Evolutionary conservation across 2,329 filamentous ascomycete genomes (phyloP).

Genomic region (Fusarium clavum): DNA sequence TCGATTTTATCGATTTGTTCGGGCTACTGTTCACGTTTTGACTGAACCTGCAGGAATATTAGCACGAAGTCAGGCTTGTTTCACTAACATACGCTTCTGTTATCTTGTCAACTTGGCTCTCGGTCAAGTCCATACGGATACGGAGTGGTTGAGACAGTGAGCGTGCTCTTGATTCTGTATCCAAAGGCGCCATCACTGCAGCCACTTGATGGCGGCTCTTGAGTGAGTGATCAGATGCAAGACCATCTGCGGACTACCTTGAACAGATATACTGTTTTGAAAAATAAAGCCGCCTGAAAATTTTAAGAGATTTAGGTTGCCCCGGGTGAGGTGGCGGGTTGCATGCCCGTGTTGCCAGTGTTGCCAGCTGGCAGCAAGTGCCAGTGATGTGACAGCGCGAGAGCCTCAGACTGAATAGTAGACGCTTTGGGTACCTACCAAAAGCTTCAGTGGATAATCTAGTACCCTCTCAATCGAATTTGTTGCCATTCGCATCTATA

Average conservation of each 20-base stretch:
- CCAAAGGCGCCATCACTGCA: constrained; percentile 47
- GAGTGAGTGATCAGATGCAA: neutral
- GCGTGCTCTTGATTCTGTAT: constrained; percentile 51
- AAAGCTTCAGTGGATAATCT: neutral
- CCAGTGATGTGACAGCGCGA: neutral
- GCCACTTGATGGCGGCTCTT: constrained; percentile 6
- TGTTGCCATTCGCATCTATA: neutral
- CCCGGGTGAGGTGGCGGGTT: neutral
- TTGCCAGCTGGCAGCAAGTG: constrained; percentile 19
- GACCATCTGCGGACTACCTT: neutral
- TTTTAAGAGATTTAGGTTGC: neutral
- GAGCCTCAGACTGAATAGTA: neutral
- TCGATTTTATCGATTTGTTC: constrained; percentile 29
- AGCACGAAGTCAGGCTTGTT: neutral
- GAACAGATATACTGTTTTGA: neutral
- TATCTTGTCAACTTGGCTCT: constrained; percentile 61
- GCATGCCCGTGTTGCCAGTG: neutral
- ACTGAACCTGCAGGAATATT: constrained; percentile 48
- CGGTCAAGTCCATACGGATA: constrained; percentile 62
- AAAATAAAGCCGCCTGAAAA: neutral
- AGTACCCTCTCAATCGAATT: neutral
- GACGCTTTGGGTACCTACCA: neutral
- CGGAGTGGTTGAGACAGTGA: constrained; percentile 57
- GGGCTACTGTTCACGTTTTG: constrained; percentile 48
- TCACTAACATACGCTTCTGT: constrained; percentile 56